Evolutionary conservation across 192 early-diverging fungal genomes (phyloP).

Genomic region (Backusella luteola): DNA sequence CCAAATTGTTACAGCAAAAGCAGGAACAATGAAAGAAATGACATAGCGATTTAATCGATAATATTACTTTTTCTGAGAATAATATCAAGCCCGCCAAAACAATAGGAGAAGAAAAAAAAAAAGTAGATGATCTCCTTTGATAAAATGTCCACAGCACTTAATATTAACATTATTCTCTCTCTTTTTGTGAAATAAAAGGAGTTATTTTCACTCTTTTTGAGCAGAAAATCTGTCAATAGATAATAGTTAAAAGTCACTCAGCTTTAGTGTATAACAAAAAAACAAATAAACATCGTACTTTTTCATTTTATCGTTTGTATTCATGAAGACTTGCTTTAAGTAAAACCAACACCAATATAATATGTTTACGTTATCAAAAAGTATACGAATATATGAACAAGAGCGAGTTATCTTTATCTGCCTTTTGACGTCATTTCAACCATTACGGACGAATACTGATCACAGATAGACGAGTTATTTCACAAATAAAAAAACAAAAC

Average conservation of each 20-base stretch:
- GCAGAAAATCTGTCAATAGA: neutral
- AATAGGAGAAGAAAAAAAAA: neutral
- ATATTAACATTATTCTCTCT: neutral
- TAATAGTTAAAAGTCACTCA: neutral
- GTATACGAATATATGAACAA: neutral
- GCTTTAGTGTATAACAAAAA: neutral
- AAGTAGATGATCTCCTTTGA: neutral
- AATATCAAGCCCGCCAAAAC: constrained; percentile 1
- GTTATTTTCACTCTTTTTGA: neutral
- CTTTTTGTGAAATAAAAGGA: neutral
- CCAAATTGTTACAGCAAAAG: neutral
- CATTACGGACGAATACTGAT: neutral
- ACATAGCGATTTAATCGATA: neutral
- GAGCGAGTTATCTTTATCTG: neutral
- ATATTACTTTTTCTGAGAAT: neutral
- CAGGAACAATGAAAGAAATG: neutral
- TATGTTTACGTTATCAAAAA: neutral
- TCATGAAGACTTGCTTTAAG: neutral
- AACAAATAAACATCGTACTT: neutral
- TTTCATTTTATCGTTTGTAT: neutral
- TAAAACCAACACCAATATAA: neutral
- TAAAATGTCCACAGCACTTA: neutral
- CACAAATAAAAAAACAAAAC: constrained; percentile 2
- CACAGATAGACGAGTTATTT: neutral
- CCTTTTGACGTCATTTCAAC: neutral